Base-by-base conservation (phyloP, 805 yeast species). In the Babjeviella inositovora region DNA sequence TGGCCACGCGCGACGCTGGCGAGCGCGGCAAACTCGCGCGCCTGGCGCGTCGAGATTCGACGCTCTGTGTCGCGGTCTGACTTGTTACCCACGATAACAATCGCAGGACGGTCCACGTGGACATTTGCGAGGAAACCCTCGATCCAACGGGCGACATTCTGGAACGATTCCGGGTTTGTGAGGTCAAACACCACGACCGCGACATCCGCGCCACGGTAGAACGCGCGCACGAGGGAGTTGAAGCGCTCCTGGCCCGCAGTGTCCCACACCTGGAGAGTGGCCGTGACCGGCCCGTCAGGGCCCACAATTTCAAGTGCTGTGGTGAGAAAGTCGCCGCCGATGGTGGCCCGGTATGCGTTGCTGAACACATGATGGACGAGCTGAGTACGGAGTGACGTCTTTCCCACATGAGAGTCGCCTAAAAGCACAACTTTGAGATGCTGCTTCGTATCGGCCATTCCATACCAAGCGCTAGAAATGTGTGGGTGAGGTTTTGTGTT, bases 331-430 rank as follows among this genome's bases (percentile, higher is more conserved):
- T 67, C 73, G 2, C 70, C 71, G 7, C 73, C 73, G 4, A 66
- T 61, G 6, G 74, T 64, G 19, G 72, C 70, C 35, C 61, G 54
- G 36, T 67, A 67, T 7, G 66, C 68, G 31, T 55, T 58, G 27
- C 68, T 53, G 37, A 67, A 67, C 19, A 60, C 50, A 26, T 59
- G 70, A 31, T 66, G 68, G 5, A 66, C 55, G 35, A 57, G 62
- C 35, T 65, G 73, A 4, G 66, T 48, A 24, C 74, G 43, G 4
- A 67, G 41, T 23, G 72, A 63, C 8, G 73, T 67, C 32, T 67
- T 67, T 4, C 74, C 74, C 9, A 67, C 74, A 3, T 67, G 64
- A 43, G 60, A 63, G 39, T 67, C 71, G 3, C 74, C 74, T 8
- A 67, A 34, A 17, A 67, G 38, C n/a, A 67, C 59, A 26, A 66